These are phyloP conservation scores for Medicago truncatula DNA, from an alignment of 306 rosid species.

Conservation along the genomic window DNA sequence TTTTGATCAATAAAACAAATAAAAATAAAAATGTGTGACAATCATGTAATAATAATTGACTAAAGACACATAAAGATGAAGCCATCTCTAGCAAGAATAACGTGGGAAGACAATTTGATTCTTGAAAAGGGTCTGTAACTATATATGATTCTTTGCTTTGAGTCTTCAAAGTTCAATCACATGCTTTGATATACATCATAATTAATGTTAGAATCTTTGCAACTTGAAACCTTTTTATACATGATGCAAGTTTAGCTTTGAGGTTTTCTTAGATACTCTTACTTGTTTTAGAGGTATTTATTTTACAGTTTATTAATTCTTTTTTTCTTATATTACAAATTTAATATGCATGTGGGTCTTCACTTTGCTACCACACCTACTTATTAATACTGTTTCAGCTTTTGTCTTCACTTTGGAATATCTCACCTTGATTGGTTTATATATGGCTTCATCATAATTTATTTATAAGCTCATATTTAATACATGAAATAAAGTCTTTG, in stretches of 20 bases:
- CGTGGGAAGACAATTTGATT: constrained; percentile 31
- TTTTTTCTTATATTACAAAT: constrained; percentile 6
- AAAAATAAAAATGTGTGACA: not conserved
- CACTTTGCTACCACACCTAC: constrained; percentile 32
- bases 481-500: constrained; percentile 13
- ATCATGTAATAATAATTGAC: constrained; percentile 12
- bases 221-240: constrained; percentile 34
- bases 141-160: constrained; percentile 65
- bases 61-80: not conserved
- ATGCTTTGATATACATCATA: constrained; percentile 25
- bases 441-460: constrained; percentile 15
- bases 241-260: constrained; percentile 37
- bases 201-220: constrained; percentile 20
- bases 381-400: constrained; percentile 40
- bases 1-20: not conserved
- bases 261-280: constrained; percentile 51
- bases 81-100: constrained; percentile 33
- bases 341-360: constrained; percentile 52
- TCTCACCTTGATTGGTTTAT: constrained; percentile 36
- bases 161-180: constrained; percentile 22
- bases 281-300: not conserved
- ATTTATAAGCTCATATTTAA: constrained; percentile 9
- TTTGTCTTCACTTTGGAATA: constrained; percentile 40
- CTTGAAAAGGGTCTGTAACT: constrained; percentile 14
- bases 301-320: constrained; percentile 7